Evolutionary conservation across 306 rosid genomes (phyloP), one percentile per base, ranked within the genome.

Genomic region (Cicer pinnatifidum): DNA sequence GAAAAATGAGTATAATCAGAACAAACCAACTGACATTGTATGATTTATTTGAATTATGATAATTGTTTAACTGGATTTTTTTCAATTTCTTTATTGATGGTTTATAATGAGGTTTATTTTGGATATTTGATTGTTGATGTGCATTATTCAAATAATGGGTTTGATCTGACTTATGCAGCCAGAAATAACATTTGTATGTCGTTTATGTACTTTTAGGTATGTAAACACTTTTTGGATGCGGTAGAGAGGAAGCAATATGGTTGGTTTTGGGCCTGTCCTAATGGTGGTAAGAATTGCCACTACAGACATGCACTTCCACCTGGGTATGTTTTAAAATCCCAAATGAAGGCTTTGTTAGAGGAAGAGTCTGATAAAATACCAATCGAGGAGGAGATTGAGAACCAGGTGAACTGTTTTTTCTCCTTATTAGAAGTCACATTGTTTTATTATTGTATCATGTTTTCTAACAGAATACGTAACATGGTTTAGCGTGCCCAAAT

Each of bases 301-400:
- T 94, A 94, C 77, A 89, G 97, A 77, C 99, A 94, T 85, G 99
- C 99, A 65, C 97, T 95, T 73, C 97, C 97, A 33, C 89, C 97
- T 3, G 99, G 99, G 61, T 95, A 91, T 83, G 6, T 91, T 75
- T 87, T 95, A 50, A 95, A 95, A 81, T 95, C 99, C 75, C 99
- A 91, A 85, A 95, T 95, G 99, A 91, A 91, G 87, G 96, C 96
- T 59, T 88, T 94, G 75, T 86, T 94, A 53, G 97, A 88, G 58
- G 91, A 88, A 72, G 99, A 95, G 78, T 16, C 79, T 60, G 85
- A 90, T 0, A 91, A 87, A 83, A 53, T 95, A 67, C 64, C 97
- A 47, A 85, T 91, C 44, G 96, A 92, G 81, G 99, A 91, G 57
- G 99, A 91, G 82, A 95, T 95, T 73, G 99, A 95, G 80, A 88